Evolutionary conservation across 352 stramenopile species (phyloP).

Genomic region (Phytophthora idaei): DNA sequence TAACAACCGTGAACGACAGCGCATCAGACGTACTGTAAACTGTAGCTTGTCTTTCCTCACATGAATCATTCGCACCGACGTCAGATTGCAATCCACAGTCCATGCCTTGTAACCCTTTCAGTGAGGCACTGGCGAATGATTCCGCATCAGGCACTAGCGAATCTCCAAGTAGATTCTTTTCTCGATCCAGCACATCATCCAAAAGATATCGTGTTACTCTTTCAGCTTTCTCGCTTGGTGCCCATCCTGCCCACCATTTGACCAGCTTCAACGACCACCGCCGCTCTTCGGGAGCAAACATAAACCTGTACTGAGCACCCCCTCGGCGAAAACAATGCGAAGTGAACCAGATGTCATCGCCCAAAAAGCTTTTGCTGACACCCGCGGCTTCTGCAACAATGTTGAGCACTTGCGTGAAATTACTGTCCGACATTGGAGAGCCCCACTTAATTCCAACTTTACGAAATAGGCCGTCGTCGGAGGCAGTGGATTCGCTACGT

Average conservation of each 20-base stretch:
- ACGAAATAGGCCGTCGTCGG: neutral
- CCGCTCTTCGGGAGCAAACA: constrained; percentile 22
- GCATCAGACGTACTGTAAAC: neutral
- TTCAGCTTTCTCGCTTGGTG: constrained; percentile 6
- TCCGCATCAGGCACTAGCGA: constrained; percentile 1
- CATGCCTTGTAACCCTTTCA: neutral
- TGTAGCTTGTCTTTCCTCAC: neutral
- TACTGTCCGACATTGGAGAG: constrained; percentile 12
- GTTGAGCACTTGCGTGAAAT: constrained; percentile 21
- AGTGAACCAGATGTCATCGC: no score
- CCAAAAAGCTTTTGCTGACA: neutral
- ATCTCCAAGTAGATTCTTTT: constrained; percentile 1
- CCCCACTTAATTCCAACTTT: constrained; percentile 12
- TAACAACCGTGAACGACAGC: neutral
- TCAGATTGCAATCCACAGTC: neutral
- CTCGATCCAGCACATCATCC: constrained; percentile 5
- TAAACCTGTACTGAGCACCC: constrained; percentile 29
- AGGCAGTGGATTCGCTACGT: no score
- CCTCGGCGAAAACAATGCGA: neutral
- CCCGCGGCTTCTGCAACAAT: constrained; percentile 11
- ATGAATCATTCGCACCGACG: neutral
- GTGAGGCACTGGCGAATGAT: neutral
- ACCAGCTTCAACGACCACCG: constrained; percentile 27
- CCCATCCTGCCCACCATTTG: constrained; percentile 8
- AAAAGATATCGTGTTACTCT: constrained; percentile 5